Conservation (phyloP, 2,329 filamentous ascomycete species). For the Penicillium sp. region DNA sequence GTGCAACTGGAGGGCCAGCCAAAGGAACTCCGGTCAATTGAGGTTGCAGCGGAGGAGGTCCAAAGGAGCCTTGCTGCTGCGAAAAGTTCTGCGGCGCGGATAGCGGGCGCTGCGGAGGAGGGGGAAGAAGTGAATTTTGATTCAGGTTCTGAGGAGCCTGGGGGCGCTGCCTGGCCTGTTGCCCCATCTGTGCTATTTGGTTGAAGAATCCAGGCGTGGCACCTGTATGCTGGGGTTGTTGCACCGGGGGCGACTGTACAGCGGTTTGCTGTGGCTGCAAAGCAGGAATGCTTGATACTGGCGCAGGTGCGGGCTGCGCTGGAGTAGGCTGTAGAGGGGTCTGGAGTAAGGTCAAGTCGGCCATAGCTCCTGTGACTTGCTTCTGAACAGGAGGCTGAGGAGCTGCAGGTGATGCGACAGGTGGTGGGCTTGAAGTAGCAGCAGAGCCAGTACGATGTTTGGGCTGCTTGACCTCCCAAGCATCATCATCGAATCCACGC, state of each 20-base stretch:
- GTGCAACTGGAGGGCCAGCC: slow-evolving; percentile 59
- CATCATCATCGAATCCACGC: slow-evolving; percentile 88
- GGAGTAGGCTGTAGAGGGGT: slow-evolving; percentile 59
- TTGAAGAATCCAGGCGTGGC: slow-evolving; percentile 53
- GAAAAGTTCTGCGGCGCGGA: slow-evolving; percentile 81
- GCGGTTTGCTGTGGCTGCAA: slow-evolving; percentile 48
- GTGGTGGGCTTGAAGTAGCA: slow-evolving; percentile 24
- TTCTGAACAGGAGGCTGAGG: slow-evolving; percentile 26
- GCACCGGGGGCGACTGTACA: slow-evolving; percentile 35
- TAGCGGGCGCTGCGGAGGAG: slow-evolving; percentile 76
- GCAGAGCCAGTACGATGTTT: slow-evolving; percentile 54
- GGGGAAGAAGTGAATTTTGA: slow-evolving; percentile 66
- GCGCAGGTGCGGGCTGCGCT: slow-evolving; percentile 49
- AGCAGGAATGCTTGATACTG: slow-evolving; percentile 39
- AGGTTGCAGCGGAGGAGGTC: slow-evolving; percentile 72
- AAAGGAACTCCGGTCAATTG: slow-evolving; percentile 77
- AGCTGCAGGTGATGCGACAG: slow-evolving; percentile 35
- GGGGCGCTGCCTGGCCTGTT: slow-evolving; percentile 64
- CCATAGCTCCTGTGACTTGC: slow-evolving; percentile 67
- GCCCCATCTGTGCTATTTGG: slow-evolving; percentile 42
- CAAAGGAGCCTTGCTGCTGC: slow-evolving; percentile 71
- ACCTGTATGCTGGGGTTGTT: slow-evolving; percentile 43
- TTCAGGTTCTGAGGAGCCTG: slow-evolving; percentile 65
- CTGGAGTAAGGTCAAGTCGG: slow-evolving; percentile 65
- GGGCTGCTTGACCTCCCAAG: slow-evolving; percentile 91